Evolutionary conservation across 1,139 yeast genomes (phyloP), one percentile per base, ranked within the genome.

Genomic region (Wickerhamiella infanticola): DNA sequence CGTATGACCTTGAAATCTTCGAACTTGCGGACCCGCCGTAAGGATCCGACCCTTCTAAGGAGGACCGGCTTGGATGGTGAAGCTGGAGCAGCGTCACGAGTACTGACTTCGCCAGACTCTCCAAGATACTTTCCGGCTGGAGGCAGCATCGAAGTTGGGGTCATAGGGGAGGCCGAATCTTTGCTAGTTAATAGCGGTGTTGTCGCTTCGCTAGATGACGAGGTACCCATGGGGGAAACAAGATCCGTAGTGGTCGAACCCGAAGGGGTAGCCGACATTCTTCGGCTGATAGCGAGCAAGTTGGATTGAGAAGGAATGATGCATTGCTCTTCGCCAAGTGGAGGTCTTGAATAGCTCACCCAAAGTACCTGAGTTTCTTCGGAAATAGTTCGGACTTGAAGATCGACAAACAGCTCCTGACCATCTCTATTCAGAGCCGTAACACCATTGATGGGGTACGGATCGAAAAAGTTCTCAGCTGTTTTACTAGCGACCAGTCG

Each of bases 351-450:
- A 59, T 82, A 86, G 0, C 95, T 84, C n/a, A 88, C 70, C 96
- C 96, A 88, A 24, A 86, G 62, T 3, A 84, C 79, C 51, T 74
- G 72, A 4, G 77, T 68, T 33, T 75, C 77, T 24, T 67, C 60
- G 24, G 75, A 72, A 23, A 83, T 69, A 4, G 84, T 84, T 49
- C 96, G 70, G 42, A 86, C 62, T 62, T 88, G 96, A 9, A 83
- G 76, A 63, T 88, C 96, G 39, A 88, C 71, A 48, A 69, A 72
- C 7, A 86, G 63, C 1, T 55, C 48, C 26, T 74, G 67, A 0
- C 95, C 95, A 61, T 82, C 90, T 38, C 76, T 62, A 57, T 84
- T 94, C 3, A 66, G 68, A 46, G 81, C 67, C 52, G 79, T 80
- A 9, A 53, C 47, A 1, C 53, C 52, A 3, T 18, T 25, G 13